phyloP scores from a whole-genome alignment of 345 rosid genomes.

The Boechera stricta region DNA sequence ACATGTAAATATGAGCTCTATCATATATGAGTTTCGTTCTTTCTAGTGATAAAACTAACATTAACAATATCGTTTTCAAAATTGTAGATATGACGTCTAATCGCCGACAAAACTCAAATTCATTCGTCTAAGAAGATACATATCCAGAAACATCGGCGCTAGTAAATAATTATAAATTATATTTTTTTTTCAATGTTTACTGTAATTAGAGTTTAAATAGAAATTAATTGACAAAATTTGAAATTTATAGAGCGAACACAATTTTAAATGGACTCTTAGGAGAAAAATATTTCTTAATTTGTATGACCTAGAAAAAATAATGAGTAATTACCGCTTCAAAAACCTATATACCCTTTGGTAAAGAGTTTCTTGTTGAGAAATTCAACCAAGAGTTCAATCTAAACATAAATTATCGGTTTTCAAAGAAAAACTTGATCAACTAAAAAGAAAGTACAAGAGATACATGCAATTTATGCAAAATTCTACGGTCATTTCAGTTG shows the following conservation, averaged over 20 bases:
- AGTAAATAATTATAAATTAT: not conserved
- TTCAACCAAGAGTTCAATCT: not conserved
- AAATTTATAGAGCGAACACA: too few species aligned
- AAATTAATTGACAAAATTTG: too few species aligned
- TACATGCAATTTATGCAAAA: not conserved
- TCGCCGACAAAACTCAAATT: not conserved
- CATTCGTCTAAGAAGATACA: too few species aligned
- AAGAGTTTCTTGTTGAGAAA: not conserved
- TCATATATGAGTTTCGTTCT: too few species aligned
- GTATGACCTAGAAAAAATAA: not conserved
- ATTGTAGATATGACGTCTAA: not conserved
- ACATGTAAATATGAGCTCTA: too few species aligned
- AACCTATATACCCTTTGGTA: not conserved
- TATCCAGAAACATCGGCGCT: not conserved
- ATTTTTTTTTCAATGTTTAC: not conserved
- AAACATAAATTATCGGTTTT: not conserved
- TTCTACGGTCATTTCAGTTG: not conserved
- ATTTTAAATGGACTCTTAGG: not conserved
- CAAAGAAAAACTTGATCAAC: not conserved
- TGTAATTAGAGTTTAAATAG: not conserved
- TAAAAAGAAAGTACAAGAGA: not conserved
- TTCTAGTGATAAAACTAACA: too few species aligned
- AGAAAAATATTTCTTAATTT: not conserved
- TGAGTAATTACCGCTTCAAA: not conserved
- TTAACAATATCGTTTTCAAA: too few species aligned